Evolutionary conservation across 495 filamentous ascomycete species (phyloP).

Genomic region (Thozetella sp.): DNA sequence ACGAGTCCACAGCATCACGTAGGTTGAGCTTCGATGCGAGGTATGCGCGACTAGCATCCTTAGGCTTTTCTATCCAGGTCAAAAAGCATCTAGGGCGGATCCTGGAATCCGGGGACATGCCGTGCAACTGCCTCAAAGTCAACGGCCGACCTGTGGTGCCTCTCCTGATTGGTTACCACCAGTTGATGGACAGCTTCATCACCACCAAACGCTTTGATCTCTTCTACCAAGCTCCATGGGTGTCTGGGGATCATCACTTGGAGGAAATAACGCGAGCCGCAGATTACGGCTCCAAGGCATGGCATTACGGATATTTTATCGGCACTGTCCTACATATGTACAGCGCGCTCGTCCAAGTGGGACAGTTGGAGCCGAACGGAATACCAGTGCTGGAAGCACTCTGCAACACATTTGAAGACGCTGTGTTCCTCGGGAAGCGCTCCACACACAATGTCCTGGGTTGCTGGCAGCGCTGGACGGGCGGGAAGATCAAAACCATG

Average conservation of each 20-base stretch:
- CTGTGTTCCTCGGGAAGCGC: neutral
- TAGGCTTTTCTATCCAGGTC: neutral
- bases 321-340: neutral
- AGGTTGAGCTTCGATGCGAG: neutral
- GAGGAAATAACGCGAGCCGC: neutral
- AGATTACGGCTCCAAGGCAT: neutral
- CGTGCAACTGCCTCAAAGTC: neutral
- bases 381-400: neutral
- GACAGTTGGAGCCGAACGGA: neutral
- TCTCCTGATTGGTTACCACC: neutral
- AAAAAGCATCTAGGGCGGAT: neutral
- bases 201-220: neutral
- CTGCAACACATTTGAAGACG: neutral
- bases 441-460: neutral
- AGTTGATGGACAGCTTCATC: neutral
- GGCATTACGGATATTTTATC: neutral
- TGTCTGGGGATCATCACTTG: neutral
- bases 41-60: neutral
- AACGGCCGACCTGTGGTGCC: neutral
- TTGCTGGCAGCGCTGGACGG: conserved; percentile 1
- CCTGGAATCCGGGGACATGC: neutral
- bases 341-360: neutral
- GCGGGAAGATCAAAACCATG: neutral
- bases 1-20: neutral
- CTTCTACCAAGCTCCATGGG: neutral